Conservation (phyloP, 139 green algal genomes). For the Coelastrella sp. region DNA sequence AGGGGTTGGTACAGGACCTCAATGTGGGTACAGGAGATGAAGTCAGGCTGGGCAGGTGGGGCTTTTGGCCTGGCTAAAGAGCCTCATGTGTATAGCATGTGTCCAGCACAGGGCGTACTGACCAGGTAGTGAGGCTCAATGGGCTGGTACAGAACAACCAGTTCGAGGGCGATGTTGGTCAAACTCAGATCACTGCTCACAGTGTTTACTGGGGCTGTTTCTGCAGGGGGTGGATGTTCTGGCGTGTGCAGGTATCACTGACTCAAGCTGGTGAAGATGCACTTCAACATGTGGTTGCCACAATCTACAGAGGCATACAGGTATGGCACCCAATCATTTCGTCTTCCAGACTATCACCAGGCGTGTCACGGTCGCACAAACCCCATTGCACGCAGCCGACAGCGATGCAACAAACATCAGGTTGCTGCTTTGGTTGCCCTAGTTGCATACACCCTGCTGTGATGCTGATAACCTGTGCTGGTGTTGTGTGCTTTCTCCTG, state of each 20-base stretch:
- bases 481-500: background rate
- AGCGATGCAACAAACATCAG: background rate
- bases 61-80: no score
- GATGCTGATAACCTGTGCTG: background rate
- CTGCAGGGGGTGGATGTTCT: constrained; percentile 63
- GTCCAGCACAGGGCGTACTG: no score
- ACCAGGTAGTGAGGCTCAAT: no score
- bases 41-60: constrained; percentile 33
- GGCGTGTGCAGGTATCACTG: constrained; percentile 58
- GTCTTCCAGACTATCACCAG: no score
- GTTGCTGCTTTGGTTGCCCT: background rate
- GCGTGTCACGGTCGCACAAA: no score
- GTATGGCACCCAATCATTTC: background rate
- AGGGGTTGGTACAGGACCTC: constrained; percentile 55
- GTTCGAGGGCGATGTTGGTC: no score
- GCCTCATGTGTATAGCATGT: background rate
- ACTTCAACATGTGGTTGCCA: constrained; percentile 43
- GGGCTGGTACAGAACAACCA: no score
- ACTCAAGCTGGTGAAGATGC: constrained; percentile 50
- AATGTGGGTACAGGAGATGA: constrained; percentile 37
- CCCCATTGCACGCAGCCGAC: background rate
- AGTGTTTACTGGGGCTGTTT: no score
- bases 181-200: no score
- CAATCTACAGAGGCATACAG: constrained; percentile 48
- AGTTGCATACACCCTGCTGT: background rate